These are phyloP conservation scores for Spirogloea muscicola DNA, from an alignment of 139 green algal species.

Conservation along the genomic window DNA sequence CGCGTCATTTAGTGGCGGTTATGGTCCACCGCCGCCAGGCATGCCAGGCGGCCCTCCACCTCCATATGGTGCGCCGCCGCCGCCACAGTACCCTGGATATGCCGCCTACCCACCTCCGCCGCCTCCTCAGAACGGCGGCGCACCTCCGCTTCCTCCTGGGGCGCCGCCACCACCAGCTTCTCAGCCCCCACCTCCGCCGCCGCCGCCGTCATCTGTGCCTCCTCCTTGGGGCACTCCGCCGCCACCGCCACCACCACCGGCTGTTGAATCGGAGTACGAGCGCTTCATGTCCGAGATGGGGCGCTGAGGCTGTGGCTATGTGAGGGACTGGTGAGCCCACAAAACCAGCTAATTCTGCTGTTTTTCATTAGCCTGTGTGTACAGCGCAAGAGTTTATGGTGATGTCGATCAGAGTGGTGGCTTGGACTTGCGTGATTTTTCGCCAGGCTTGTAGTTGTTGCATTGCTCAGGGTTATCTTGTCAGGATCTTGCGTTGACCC, in stretches of 20 bases:
- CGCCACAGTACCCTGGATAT: no score
- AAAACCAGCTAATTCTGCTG: no score
- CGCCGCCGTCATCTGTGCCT: background rate
- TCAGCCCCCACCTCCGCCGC: background rate
- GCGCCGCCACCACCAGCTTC: background rate
- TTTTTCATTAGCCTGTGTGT: background rate
- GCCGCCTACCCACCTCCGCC: background rate
- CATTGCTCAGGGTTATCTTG: background rate
- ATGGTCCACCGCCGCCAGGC: no score
- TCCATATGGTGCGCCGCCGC: background rate
- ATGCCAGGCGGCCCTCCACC: background rate
- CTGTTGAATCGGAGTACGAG: constrained; percentile 48
- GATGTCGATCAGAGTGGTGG: background rate
- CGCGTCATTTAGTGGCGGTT: no score
- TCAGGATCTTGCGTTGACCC: no score
- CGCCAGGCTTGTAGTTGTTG: background rate
- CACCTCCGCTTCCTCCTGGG: background rate
- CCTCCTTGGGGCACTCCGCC: background rate
- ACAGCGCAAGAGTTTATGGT: background rate
- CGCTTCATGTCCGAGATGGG: constrained; percentile 43
- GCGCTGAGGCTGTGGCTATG: background rate
- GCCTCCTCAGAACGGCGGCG: background rate
- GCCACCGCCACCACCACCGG: background rate
- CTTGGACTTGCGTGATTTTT: background rate
- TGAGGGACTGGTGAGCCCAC: background rate